These are phyloP conservation scores for Daldinia decipiens DNA, from an alignment of 495 filamentous ascomycete species.

Conservation along the genomic window DNA sequence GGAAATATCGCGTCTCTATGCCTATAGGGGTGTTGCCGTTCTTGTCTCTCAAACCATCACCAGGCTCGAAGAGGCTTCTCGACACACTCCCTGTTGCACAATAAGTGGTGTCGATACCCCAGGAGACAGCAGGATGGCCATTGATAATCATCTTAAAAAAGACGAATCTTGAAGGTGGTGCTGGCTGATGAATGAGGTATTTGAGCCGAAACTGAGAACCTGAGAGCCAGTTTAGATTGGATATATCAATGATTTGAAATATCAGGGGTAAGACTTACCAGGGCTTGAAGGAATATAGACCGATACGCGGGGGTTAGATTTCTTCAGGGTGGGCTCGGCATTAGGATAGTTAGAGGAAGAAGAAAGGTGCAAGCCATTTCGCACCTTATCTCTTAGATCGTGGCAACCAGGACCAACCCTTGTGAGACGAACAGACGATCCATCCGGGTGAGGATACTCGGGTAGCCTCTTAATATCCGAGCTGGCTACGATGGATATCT, in stretches of 20 bases:
- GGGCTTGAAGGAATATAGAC: constrained; percentile 63
- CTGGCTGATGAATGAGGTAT: constrained; percentile 51
- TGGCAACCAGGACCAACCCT: constrained; percentile 24
- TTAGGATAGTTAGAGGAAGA: constrained; percentile 12
- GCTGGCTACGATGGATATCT: constrained; percentile 51
- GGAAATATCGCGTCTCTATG: constrained; percentile 55
- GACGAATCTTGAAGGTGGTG: constrained; percentile 50
- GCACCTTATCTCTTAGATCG: constrained; percentile 10
- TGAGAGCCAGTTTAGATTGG: constrained; percentile 36
- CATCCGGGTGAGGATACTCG: constrained; percentile 64
- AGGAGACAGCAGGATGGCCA: constrained; percentile 55
- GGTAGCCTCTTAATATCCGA: constrained; percentile 48
- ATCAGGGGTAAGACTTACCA: constrained; percentile 45
- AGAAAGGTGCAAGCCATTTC: constrained; percentile 6
- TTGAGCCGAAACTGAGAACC: constrained; percentile 59
- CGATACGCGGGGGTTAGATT: constrained; percentile 53
- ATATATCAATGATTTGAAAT: background rate
- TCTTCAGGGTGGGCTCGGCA: constrained; percentile 43
- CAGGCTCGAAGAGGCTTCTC: constrained; percentile 58
- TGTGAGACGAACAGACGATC: constrained; percentile 52
- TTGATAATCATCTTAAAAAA: constrained; percentile 65
- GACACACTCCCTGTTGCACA: constrained; percentile 50
- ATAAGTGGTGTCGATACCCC: constrained; percentile 55
- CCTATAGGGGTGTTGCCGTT: constrained; percentile 41
- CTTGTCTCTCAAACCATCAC: constrained; percentile 37